Percentiles rank a stretch among this genome's conserved stretches.
These are phyloP conservation scores for Haematococcus lacustris DNA, from an alignment of 139 green algal genomes.

Conservation along the genomic window DNA sequence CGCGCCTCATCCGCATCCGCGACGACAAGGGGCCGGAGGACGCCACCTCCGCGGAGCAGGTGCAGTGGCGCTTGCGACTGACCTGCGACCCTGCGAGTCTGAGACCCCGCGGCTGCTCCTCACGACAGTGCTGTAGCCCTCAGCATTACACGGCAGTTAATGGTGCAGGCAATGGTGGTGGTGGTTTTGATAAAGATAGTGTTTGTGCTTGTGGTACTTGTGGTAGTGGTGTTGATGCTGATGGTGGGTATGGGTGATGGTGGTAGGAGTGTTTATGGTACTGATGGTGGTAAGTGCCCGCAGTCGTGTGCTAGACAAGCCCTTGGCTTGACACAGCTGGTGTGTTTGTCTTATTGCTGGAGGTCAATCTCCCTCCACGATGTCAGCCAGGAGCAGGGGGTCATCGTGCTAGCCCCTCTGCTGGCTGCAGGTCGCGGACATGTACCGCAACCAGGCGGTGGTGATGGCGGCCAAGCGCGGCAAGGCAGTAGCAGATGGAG, in stretches of 20 bases:
- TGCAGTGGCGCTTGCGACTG: constrained; percentile 11
- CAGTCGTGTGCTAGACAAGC: neutral
- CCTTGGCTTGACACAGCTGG: neutral
- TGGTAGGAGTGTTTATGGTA: neutral
- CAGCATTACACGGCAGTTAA: neutral
- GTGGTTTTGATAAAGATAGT: neutral
- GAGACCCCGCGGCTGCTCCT: too few species aligned
- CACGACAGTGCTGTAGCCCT: too few species aligned
- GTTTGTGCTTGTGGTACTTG: neutral
- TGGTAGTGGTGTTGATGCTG: neutral
- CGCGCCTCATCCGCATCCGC: constrained; percentile 75
- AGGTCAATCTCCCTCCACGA: neutral
- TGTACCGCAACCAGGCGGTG: constrained; percentile 77
- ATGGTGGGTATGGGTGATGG: neutral
- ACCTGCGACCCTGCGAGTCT: neutral
- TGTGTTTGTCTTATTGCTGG: neutral
- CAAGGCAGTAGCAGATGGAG: too few species aligned
- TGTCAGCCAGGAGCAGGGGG: too few species aligned
- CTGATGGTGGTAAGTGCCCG: neutral
- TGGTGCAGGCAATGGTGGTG: constrained; percentile 1
- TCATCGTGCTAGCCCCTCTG: too few species aligned
- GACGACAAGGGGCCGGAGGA: constrained; percentile 91
- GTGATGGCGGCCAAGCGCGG: too few species aligned
- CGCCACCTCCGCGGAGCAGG: constrained; percentile 78
- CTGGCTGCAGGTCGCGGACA: constrained; percentile 58